Conservation (phyloP, 148 eudicot genomes). For the Amaranthus cruentus region DNA sequence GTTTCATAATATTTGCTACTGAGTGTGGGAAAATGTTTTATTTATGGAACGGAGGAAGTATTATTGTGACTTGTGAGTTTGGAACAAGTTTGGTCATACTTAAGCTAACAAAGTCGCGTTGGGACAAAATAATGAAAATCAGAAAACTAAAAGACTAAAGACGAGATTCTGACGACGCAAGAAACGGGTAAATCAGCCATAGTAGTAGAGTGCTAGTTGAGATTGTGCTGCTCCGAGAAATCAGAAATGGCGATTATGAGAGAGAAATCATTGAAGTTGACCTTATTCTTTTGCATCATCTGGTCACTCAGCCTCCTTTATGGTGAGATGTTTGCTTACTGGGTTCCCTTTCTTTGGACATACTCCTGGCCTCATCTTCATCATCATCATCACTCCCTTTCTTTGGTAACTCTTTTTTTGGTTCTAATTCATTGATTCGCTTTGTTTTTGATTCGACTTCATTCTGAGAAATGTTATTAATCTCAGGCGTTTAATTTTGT, state of each 20-base stretch:
- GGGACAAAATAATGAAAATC: no score
- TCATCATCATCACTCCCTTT: slow-evolving; percentile 3
- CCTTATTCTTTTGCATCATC: slow-evolving; percentile 41
- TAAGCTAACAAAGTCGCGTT: no score
- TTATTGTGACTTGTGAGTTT: no score
- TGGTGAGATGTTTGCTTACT: slow-evolving; percentile 81
- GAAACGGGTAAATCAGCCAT: no score
- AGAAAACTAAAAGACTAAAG: no score
- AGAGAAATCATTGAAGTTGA: slow-evolving; percentile 52
- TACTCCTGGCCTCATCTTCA: slow-evolving; percentile 78
- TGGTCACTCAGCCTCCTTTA: slow-evolving; percentile 67
- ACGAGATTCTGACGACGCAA: no score
- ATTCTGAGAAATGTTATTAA: background rate
- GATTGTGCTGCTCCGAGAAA: background rate
- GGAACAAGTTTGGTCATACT: no score
- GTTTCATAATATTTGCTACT: no score
- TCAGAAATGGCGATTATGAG: slow-evolving; percentile 23
- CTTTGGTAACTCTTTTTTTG: slow-evolving; percentile 23
- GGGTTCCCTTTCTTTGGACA: slow-evolving; percentile 57
- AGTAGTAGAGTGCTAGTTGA: background rate
- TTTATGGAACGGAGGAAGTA: no score
- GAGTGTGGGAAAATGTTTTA: no score
- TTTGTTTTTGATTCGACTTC: background rate
- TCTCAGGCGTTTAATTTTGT: background rate
- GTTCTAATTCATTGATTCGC: background rate